Evolutionary conservation across 345 rosid species (phyloP).

Genomic region (thale cress (Arabidopsis thaliana)): TAIR10.1 NC_003074.8:23108001-23108500

Average conservation of each 20-base stretch:
- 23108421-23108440: slow-evolving; percentile 20
- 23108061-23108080: slow-evolving; percentile 35
- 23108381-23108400: slow-evolving; percentile 46
- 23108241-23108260: slow-evolving; percentile 54
- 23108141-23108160: slow-evolving; percentile 1
- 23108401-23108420: slow-evolving; percentile 29
- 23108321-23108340: neutral
- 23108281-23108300: slow-evolving; percentile 51
- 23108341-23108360: slow-evolving; percentile 21
- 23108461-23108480: neutral
- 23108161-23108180: slow-evolving; percentile 33
- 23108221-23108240: slow-evolving; percentile 60
- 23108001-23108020: slow-evolving; percentile 63
- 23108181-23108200: slow-evolving; percentile 61
- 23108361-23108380: slow-evolving; percentile 37
- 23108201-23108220: slow-evolving; percentile 58
- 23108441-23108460: slow-evolving; percentile 17
- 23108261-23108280: slow-evolving; percentile 35
- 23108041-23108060: slow-evolving; percentile 28
- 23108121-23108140: slow-evolving; percentile 48
- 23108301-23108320: slow-evolving; percentile 34
- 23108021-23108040: slow-evolving; percentile 39
- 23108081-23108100: neutral
- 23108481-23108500: neutral
- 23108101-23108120: slow-evolving; percentile 22